Evolutionary conservation across 75 land plant species (phyloP).

Genomic region (Selaginella moellendorffii): DNA sequence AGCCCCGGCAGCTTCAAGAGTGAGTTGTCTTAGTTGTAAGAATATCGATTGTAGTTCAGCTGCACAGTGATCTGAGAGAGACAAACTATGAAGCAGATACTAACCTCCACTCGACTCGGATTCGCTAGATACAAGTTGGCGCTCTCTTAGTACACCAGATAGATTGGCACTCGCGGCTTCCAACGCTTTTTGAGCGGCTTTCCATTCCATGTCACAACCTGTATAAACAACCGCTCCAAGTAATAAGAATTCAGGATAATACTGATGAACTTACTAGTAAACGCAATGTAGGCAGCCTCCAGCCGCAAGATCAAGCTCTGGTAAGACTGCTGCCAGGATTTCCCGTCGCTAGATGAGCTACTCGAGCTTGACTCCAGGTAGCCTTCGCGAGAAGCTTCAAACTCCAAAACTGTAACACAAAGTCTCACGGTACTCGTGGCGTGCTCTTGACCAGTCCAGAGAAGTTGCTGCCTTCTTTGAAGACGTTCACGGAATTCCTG

Average conservation of each 20-base stretch:
- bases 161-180: constrained; percentile 59
- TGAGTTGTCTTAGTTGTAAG: constrained; percentile 36
- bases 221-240: too few relatives aligned
- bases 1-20: constrained; percentile 45
- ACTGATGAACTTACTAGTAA: constrained; percentile 55
- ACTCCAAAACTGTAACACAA: constrained; percentile 55
- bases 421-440: constrained; percentile 45
- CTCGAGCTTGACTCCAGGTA: constrained; percentile 14
- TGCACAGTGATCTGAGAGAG: constrained; percentile 13
- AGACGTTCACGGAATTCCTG: constrained; percentile 75
- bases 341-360: constrained; percentile 31
- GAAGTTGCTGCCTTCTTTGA: constrained; percentile 36
- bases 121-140: constrained; percentile 40
- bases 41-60: constrained; percentile 58
- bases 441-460: constrained; percentile 61
- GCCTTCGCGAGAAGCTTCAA: constrained; percentile 93
- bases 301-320: constrained; percentile 48
- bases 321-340: constrained; percentile 72
- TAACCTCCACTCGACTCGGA: constrained; percentile 64
- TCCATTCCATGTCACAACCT: constrained; percentile 78
- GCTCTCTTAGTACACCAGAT: constrained; percentile 45
- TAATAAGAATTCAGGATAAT: too few relatives aligned
- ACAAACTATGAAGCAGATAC: background rate
- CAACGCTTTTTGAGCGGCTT: constrained; percentile 48
- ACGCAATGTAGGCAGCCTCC: constrained; percentile 63